Evolutionary conservation across 169 alveolate species (phyloP).

Genomic region (Plasmodium gaboni): DNA sequence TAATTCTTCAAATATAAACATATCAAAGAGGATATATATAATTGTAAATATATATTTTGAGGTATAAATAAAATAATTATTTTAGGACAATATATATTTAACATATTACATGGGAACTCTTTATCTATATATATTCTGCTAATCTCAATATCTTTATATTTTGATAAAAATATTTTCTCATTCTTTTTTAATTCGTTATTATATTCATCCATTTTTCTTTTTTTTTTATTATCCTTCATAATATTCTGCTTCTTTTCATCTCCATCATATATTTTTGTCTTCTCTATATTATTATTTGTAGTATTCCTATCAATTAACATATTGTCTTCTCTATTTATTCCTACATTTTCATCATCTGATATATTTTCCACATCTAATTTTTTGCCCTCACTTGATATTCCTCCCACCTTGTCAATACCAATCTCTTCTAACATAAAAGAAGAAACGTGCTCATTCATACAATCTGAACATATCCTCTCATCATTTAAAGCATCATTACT

Average conservation of each 20-base stretch:
- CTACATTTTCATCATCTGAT: no score
- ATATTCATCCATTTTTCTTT: not conserved
- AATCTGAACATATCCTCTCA: not conserved
- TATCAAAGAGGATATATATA: slow-evolving; percentile 36
- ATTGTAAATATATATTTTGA: slow-evolving; percentile 45
- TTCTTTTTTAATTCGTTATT: slow-evolving; percentile 14
- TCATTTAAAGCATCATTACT: slow-evolving; percentile 3
- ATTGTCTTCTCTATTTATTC: not conserved
- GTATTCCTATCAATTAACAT: not conserved
- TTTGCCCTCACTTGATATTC: not conserved
- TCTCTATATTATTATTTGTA: not conserved
- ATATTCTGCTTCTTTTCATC: not conserved
- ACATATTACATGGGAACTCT: slow-evolving; percentile 20
- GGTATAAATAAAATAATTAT: slow-evolving; percentile 62
- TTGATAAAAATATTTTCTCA: slow-evolving; percentile 4
- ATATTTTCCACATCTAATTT: not conserved
- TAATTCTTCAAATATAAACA: slow-evolving; percentile 46
- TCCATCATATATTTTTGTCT: not conserved
- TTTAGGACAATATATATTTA: slow-evolving; percentile 32
- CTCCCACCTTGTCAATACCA: not conserved
- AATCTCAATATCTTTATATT: slow-evolving; percentile 26
- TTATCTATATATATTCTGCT: slow-evolving; percentile 37
- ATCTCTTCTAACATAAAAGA: not conserved
- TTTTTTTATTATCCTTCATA: not conserved
- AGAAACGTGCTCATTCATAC: not conserved